phyloP scores from a whole-genome alignment of 805 yeast species.

The Zygotorulaspora danielsina region DNA sequence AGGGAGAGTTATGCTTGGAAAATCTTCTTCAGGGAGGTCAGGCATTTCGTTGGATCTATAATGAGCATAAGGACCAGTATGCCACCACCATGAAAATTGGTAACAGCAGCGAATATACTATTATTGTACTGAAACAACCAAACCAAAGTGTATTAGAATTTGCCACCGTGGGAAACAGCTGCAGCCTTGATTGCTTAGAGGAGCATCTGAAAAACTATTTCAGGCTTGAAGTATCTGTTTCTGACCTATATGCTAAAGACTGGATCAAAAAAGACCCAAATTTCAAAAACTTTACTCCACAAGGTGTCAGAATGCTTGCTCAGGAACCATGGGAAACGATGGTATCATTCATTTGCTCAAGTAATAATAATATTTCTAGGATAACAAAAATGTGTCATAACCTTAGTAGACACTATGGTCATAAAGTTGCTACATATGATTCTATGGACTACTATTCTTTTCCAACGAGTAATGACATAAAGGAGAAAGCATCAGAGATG shows the following conservation, averaged over 20 bases:
- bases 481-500: conserved; percentile 41
- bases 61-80: conserved; percentile 23
- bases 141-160: conserved; percentile 49
- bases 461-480: conserved; percentile 59
- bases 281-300: conserved; percentile 39
- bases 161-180: conserved; percentile 38
- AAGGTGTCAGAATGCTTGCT: conserved; percentile 77
- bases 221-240: conserved; percentile 54
- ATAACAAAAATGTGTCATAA: conserved; percentile 89
- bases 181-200: conserved; percentile 35
- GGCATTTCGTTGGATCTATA: conserved; percentile 33
- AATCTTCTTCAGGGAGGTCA: conserved; percentile 35
- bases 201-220: conserved; percentile 62
- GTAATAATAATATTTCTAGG: conserved; percentile 92
- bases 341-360: conserved; percentile 85
- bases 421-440: conserved; percentile 47
- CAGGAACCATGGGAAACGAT: conserved; percentile 98
- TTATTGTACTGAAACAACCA: conserved; percentile 61
- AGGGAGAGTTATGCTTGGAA: conserved; percentile 46
- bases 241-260: conserved; percentile 44
- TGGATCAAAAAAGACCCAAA: conserved; percentile 59
- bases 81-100: conserved; percentile 27
- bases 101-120: conserved; percentile 42
- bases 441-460: conserved; percentile 63
- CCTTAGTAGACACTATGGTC: conserved; percentile 68